These are phyloP conservation scores for Ogataea nonfermentans DNA, from an alignment of 805 yeast genomes.

Conservation along the genomic window DNA sequence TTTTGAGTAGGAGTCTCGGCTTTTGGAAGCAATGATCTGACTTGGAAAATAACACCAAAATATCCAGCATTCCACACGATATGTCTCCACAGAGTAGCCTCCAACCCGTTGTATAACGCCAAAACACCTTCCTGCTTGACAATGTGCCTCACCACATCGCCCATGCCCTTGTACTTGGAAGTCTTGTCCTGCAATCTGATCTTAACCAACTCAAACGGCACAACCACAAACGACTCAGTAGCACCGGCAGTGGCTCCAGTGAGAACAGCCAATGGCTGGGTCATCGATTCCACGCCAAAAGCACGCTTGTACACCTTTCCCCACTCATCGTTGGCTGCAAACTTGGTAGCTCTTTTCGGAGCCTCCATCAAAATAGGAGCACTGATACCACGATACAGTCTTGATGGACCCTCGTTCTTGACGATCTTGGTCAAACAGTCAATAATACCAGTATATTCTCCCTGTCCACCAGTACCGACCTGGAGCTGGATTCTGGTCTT, in stretches of 20 bases:
- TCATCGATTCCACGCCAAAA: constrained; percentile 69
- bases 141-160: constrained; percentile 74
- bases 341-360: constrained; percentile 97
- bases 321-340: constrained; percentile 98
- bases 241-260: constrained; percentile 99
- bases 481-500: constrained; percentile 94
- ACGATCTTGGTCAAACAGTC: constrained; percentile 84
- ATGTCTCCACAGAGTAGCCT: constrained; percentile 97
- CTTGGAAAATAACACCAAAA: constrained; percentile 91
- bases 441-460: constrained; percentile 77
- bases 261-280: constrained; percentile 79
- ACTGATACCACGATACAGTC: constrained; percentile 88
- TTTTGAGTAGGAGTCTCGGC: constrained; percentile 69
- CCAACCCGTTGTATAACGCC: constrained; percentile 90
- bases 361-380: constrained; percentile 99
- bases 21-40: constrained; percentile 73
- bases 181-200: constrained; percentile 89
- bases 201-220: constrained; percentile 94
- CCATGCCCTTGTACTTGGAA: constrained; percentile 79
- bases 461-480: constrained; percentile 50
- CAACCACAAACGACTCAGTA: constrained; percentile 93
- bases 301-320: constrained; percentile 72
- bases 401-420: constrained; percentile 76
- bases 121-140: constrained; percentile 72
- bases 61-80: constrained; percentile 97